Evolutionary conservation across 2,329 filamentous ascomycete species (phyloP).

Genomic region (Calcarisporium arbuscula): DNA sequence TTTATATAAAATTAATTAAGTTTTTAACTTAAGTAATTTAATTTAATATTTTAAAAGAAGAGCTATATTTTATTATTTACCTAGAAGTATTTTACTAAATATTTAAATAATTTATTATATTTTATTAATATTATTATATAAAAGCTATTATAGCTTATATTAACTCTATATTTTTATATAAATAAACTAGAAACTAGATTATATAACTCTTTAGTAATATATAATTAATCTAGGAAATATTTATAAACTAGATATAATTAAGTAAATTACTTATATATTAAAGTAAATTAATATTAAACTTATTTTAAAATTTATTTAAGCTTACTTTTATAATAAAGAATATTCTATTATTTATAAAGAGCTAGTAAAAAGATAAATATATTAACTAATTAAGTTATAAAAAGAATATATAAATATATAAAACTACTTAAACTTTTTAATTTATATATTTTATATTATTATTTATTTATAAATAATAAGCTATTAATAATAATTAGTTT

Average conservation of each 20-base stretch:
- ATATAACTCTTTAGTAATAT: too few species aligned
- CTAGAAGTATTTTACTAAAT: not conserved
- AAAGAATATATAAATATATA: constrained; percentile 1
- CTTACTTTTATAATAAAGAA: not conserved
- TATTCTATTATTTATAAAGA: not conserved
- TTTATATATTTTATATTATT: constrained; percentile 4
- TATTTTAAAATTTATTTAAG: not conserved
- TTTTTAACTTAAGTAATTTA: too few species aligned
- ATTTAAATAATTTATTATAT: not conserved
- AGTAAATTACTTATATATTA: not conserved
- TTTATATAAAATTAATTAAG: not conserved
- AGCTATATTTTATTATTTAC: not conserved
- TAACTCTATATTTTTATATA: not conserved
- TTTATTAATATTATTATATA: not conserved
- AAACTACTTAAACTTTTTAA: constrained; percentile 1
- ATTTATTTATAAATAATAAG: constrained; percentile 5
- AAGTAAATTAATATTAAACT: too few species aligned
- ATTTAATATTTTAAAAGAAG: too few species aligned
- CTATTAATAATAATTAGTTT: constrained; percentile 4
- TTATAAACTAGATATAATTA: not conserved
- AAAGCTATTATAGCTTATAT: not conserved
- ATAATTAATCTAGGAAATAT: too few species aligned
- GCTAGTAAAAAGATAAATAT: not conserved
- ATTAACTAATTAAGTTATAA: not conserved
- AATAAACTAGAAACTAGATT: too few species aligned